Conservation (phyloP, 352 stramenopile genomes). For the Phytophthora melonis region DNA sequence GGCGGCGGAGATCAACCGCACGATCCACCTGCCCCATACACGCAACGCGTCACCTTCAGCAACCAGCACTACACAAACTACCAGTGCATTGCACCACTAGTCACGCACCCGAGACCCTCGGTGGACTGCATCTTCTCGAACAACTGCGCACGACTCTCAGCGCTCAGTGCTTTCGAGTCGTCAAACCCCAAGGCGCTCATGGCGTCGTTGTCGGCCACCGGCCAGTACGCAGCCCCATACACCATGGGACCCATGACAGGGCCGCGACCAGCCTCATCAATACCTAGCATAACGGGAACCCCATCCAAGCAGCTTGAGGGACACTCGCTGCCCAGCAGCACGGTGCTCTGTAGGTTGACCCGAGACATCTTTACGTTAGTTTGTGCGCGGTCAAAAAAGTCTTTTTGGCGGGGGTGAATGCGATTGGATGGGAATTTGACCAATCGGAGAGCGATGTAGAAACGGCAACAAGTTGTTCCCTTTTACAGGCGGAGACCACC, state of each 20-base stretch:
- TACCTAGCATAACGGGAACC: conserved; percentile 91
- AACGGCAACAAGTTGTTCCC: neutral
- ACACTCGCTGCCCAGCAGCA: conserved; percentile 71
- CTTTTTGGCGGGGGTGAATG: neutral
- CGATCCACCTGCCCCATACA: conserved; percentile 77
- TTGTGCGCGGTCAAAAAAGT: neutral
- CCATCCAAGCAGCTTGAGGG: conserved; percentile 68
- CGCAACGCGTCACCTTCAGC: neutral
- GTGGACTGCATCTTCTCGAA: conserved; percentile 91
- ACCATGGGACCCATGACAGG: conserved; percentile 96
- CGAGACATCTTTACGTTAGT: conserved; percentile 18
- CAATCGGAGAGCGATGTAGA: conserved; percentile 6
- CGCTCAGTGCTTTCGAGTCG: conserved; percentile 94
- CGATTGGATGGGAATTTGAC: conserved; percentile 4
- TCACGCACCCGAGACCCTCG: conserved; percentile 61
- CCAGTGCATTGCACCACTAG: conserved; percentile 9
- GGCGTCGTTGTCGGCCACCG: conserved; percentile 61
- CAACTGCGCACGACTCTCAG: conserved; percentile 86
- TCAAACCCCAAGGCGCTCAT: conserved; percentile 93
- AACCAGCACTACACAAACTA: neutral
- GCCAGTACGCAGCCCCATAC: conserved; percentile 95
- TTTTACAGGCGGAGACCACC: neutral
- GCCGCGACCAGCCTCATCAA: conserved; percentile 95
- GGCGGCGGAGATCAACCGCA: conserved; percentile 90
- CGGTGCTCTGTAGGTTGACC: conserved; percentile 57